Percentiles rank a stretch among this genome's conserved stretches.
Evolutionary conservation across 352 stramenopile species (phyloP).

Genomic region (Phytophthora fragariaefolia): DNA sequence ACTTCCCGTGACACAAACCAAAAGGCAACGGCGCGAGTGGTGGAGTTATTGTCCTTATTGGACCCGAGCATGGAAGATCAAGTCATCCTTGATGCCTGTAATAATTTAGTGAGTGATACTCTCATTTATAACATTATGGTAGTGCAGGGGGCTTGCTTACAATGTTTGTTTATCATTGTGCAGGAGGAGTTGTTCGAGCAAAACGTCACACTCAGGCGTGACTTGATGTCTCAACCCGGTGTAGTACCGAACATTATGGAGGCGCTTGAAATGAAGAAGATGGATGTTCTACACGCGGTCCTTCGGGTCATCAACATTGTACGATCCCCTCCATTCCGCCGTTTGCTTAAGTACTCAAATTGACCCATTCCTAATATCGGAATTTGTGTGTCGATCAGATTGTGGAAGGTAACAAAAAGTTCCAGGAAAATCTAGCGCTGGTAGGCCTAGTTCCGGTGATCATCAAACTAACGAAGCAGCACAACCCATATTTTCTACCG

Average conservation of each 20-base stretch:
- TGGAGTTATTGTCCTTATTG: constrained; percentile 78
- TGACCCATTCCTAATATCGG: constrained; percentile 7
- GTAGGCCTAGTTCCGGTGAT: constrained; percentile 91
- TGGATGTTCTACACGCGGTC: constrained; percentile 86
- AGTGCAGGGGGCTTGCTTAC: background rate
- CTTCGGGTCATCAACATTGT: constrained; percentile 90
- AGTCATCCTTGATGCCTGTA: constrained; percentile 83
- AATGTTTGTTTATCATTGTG: background rate
- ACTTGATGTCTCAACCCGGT: constrained; percentile 91
- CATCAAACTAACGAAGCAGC: constrained; percentile 85
- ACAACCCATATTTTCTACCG: constrained; percentile 44
- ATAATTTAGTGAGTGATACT: constrained; percentile 53
- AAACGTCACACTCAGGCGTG: constrained; percentile 70
- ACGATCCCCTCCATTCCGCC: background rate
- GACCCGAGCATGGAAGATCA: constrained; percentile 90
- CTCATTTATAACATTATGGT: background rate
- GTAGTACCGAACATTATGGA: constrained; percentile 95
- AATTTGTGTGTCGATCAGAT: constrained; percentile 54
- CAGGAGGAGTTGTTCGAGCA: constrained; percentile 85
- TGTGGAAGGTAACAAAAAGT: constrained; percentile 89
- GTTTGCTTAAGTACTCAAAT: background rate
- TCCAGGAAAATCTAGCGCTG: constrained; percentile 92
- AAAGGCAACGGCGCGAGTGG: constrained; percentile 74
- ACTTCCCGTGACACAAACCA: constrained; percentile 77
- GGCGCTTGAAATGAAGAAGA: constrained; percentile 92